Base-by-base conservation (phyloP, 2,329 filamentous ascomycete species). In the Fusarium sp. region DNA sequence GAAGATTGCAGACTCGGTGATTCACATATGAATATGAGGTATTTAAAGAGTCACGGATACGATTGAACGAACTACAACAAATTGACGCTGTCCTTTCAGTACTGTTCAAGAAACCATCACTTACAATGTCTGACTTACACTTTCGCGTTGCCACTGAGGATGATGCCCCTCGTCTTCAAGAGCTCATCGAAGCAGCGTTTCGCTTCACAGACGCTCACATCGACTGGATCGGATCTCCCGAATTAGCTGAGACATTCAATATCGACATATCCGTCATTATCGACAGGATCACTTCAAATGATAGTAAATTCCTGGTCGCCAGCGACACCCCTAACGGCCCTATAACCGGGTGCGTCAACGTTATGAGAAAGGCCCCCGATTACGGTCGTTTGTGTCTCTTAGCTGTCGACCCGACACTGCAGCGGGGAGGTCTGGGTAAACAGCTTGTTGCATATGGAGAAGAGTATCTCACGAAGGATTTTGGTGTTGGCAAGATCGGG, bases 171-270 rank as follows among this genome's bases (percentile, higher is more conserved):
- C 78, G 69, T 12, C 61, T 86, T 33, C 82, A 83, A 35, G 65
- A 79, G 22, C 78, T 86, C 3, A 80, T 85, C 2, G 78, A 85
- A 57, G 72, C 80, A 18, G 83, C 84, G 0, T 86, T 86, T 52
- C 83, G 82, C 39, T 78, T 83, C 49, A 77, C 80, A 7, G 84
- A 85, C 47, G 81, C 69, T 66, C 76, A 83, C 55, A 64, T 79
- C 61, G 58, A 76, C 57, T 78, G 76, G 76, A 81, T 81, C 0
- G 84, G 78, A 8, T 76, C 83, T 60, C 75, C 80, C 39, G 78
- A 78, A 89, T 87, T 95, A 13, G 93, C 89, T 49, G 93, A 92
- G 17, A 90, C 87, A 56, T 94, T 94, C 82, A 92, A 89, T 6
- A 92, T 92, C 5, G 87, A 88, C 56, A 92, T 94, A 77, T 89